phyloP scores from a whole-genome alignment of 768 basidiomycete species.

The Pilatotrama ljubarskyi region DNA sequence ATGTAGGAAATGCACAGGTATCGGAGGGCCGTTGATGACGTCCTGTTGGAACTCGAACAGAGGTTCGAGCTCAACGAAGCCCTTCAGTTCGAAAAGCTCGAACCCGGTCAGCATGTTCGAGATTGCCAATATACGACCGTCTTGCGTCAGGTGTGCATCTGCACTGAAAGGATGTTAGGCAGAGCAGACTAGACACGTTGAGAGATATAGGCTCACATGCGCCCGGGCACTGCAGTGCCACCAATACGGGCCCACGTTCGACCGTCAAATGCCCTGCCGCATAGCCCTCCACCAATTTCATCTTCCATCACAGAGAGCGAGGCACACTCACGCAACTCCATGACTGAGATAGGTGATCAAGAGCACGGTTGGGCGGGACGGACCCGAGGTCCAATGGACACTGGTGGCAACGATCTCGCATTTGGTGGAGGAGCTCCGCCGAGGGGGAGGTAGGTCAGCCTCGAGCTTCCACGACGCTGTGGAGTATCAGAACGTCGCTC shows the following conservation, averaged over 20 bases:
- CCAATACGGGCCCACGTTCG: not conserved
- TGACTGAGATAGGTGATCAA: not conserved
- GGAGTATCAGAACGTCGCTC: not conserved
- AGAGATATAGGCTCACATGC: not conserved
- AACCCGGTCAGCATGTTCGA: not conserved
- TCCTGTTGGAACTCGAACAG: not conserved
- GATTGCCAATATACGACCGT: not conserved
- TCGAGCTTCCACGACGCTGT: not conserved
- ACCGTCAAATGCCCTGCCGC: not conserved
- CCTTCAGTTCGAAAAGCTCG: not conserved
- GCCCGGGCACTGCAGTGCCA: not conserved
- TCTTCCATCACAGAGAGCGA: not conserved
- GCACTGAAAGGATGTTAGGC: too few relatives aligned
- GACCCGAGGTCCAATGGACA: not conserved
- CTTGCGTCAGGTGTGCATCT: not conserved
- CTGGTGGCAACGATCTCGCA: not conserved
- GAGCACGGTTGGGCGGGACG: not conserved
- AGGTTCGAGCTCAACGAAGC: not conserved
- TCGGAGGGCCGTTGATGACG: not conserved
- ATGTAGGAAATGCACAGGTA: not conserved
- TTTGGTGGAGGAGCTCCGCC: not conserved
- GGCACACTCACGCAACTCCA: not conserved
- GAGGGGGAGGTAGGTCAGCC: not conserved
- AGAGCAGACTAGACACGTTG: too few relatives aligned
- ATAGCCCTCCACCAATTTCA: not conserved